Base-by-base conservation (phyloP, 805 yeast species). In the Metschnikowia lachancei region DNA sequence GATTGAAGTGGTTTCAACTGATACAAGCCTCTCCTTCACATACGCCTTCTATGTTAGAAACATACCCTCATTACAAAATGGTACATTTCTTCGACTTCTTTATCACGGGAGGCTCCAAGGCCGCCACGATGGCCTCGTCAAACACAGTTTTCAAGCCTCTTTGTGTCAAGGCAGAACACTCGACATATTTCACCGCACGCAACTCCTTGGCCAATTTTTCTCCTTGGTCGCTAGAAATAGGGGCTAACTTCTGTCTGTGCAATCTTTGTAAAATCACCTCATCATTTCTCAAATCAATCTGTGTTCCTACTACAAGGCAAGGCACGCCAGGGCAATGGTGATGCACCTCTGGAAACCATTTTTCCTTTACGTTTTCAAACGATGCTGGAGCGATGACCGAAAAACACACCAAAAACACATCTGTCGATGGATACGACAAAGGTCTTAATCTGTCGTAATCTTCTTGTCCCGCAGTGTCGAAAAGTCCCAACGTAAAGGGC, bases 291-390 rank as follows among this genome's bases (percentile, higher is more conserved):
- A 92, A 77, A 75, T 92, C 99, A 47, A 88, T 83, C 71, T 92
- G 98, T 11, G 98, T 94, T 56, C 99, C 99, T 35, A 92, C 98
- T 63, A 92, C 88, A 58, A 92, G 79, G 61, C 97, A 92, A 18
- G 98, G 97, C 39, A 91, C 97, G 50, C 96, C 97, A n/a, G 95
- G 95, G 63, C 98, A 95, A 70, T 92, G 97, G 66, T 91, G 97
- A 57, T 76, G 79, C 52, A 94, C 96, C 68, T 92, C 99, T 26
- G 98, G 98, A 73, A 91, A 86, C 99, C 99, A 92, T 72, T 92
- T 92, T 72, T 94, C 98, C 66, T 88, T 87, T 43, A 94, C 98
- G 72, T 92, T 92, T 70, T 94, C 98, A 67, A 92, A 94, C 17
- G 95, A 85, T 31, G 99, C 95, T 29, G 98, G 99, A 12, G 96